These are phyloP conservation scores for Candida methanosorbosa DNA, from an alignment of 805 yeast genomes.

Conservation along the genomic window DNA sequence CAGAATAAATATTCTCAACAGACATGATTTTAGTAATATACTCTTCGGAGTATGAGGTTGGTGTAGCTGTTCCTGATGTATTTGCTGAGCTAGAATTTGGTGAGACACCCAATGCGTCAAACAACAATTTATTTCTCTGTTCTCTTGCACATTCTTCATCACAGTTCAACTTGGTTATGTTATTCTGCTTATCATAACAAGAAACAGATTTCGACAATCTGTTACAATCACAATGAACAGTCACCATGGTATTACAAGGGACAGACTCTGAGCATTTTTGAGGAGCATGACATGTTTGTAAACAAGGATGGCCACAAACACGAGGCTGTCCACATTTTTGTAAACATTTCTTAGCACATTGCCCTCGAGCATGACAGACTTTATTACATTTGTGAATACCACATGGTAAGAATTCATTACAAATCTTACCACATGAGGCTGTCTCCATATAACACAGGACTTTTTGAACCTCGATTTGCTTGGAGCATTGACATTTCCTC, in stretches of 20 bases:
- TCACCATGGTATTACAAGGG: slow-evolving; percentile 44
- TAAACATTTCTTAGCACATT: slow-evolving; percentile 53
- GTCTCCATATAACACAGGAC: slow-evolving; percentile 60
- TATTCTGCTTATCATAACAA: slow-evolving; percentile 36
- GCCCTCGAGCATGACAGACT: slow-evolving; percentile 37
- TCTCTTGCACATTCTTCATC: slow-evolving; percentile 59
- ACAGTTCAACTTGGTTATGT: slow-evolving; percentile 44
- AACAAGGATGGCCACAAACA: slow-evolving; percentile 65
- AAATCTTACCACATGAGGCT: slow-evolving; percentile 62
- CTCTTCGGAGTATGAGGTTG: slow-evolving; percentile 10
- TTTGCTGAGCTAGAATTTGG: too few relatives aligned
- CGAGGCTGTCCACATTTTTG: slow-evolving; percentile 48
- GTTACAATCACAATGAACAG: slow-evolving; percentile 58
- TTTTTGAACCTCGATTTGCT: slow-evolving; percentile 36
- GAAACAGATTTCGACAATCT: slow-evolving; percentile 33
- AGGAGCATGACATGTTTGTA: slow-evolving; percentile 55
- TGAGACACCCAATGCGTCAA: slow-evolving; percentile 64
- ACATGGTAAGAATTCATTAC: slow-evolving; percentile 40
- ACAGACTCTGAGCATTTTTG: slow-evolving; percentile 39
- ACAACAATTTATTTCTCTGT: slow-evolving; percentile 51
- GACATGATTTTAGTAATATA: slow-evolving; percentile 13
- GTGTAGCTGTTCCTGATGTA: slow-evolving; percentile 3
- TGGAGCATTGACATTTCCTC: slow-evolving; percentile 22
- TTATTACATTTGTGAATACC: slow-evolving; percentile 47
- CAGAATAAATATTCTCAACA: slow-evolving; percentile 33